Conservation (phyloP, 345 rosid species). For the Sisymbrium irio region DNA sequence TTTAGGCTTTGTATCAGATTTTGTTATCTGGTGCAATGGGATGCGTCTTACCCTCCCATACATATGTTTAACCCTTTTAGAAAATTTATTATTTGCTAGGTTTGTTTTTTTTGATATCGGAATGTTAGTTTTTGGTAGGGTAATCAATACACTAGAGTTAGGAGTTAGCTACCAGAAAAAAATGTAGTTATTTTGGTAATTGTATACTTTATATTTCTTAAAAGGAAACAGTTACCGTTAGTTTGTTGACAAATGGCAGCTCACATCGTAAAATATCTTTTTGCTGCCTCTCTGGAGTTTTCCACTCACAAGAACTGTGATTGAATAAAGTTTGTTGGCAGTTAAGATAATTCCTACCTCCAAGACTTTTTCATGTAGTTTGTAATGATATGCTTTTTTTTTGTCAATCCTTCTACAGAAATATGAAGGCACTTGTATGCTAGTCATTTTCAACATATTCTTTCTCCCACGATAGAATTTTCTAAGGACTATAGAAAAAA, state of each 20-base stretch:
- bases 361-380: slow-evolving; percentile 20
- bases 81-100: no score
- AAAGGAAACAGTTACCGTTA: slow-evolving; percentile 10
- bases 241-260: slow-evolving; percentile 27
- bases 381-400: slow-evolving; percentile 3
- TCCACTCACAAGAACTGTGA: slow-evolving; percentile 3
- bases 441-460: slow-evolving; percentile 4
- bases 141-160: no score
- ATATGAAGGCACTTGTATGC: not conserved
- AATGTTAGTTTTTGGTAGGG: no score
- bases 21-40: no score
- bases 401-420: not conserved
- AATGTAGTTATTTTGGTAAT: no score
- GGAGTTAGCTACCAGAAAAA: no score
- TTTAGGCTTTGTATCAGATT: not conserved
- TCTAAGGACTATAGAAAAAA: not conserved
- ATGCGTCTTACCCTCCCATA: no score
- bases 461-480: not conserved
- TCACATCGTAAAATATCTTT: slow-evolving; percentile 3
- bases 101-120: no score
- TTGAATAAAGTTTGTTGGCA: slow-evolving; percentile 23
- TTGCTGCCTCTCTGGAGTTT: slow-evolving; percentile 3
- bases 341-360: slow-evolving; percentile 16
- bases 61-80: no score
- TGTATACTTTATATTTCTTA: not conserved